Base-by-base conservation (phyloP, 129 eudicot species). In the Flaveria linearis region DNA sequence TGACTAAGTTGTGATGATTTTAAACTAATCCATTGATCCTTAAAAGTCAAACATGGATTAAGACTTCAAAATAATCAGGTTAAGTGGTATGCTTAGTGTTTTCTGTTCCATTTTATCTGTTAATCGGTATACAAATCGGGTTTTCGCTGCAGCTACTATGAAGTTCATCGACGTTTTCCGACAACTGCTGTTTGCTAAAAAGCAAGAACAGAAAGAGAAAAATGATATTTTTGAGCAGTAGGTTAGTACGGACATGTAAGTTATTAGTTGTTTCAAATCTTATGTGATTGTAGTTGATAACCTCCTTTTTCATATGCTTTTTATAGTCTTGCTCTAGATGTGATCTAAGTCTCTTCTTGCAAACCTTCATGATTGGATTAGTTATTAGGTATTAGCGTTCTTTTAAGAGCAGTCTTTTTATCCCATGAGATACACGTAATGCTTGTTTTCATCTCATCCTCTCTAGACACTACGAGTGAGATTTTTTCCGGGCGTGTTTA, bases 181-280 rank as follows among this genome's bases (percentile, higher is more conserved):
- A 17, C 25, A 10, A 36, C n/a, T 39, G 70, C 9, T 69, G 50
- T 60, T 61, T 79, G 73, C 73, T n/a, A 80, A 74, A 67, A 41
- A 63, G 52, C 47, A 61, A 62, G 60, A 62, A 60, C 62, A 26
- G 50, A 43, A 15, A 39, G 68, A 53, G 60, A 57, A 7, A 16
- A 70, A 69, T 30, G 82, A 46, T 46, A 41, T 58, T 61, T 70
- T 63, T 14, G 62, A 72, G 68, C 15, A 50, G 42, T 63, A 71
- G 79, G 49, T 66, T 52, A 52, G 60, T 16, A 52, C 17, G 18
- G n/a, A 52, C 25, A 13, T 52, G 10, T 16, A 53, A 53, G 25
- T 56, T 3, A 17, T 18, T 20, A 56, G 20, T 56, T 56, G 62
- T 56, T 56, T 56, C 28, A 52, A n/a, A 52, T 56, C 26, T 8